phyloP scores from a whole-genome alignment of 2,329 filamentous ascomycete species.

The Fusarium redolens region DNA sequence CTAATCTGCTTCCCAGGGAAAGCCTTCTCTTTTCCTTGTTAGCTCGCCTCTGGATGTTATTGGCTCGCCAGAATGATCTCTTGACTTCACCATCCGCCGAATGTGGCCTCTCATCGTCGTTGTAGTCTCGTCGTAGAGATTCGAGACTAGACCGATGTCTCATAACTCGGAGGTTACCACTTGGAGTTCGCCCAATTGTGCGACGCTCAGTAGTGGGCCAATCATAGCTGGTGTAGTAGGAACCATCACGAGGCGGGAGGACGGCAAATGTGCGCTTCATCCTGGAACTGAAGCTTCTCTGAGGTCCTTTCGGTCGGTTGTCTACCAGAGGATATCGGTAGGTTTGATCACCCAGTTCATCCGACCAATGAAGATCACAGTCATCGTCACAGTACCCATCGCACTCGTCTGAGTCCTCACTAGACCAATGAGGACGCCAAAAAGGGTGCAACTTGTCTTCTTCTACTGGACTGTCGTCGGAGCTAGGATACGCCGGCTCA shows the following conservation, averaged over 20 bases:
- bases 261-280: constrained; percentile 72
- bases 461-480: constrained; percentile 61
- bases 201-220: constrained; percentile 61
- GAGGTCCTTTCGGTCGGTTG: constrained; percentile 58
- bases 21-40: constrained; percentile 48
- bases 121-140: constrained; percentile 49
- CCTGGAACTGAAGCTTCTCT: constrained; percentile 62
- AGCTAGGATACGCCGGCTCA: constrained; percentile 54
- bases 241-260: constrained; percentile 60
- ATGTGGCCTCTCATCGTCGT: constrained; percentile 50
- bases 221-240: constrained; percentile 46
- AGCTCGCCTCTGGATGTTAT: constrained; percentile 43
- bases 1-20: constrained; percentile 61
- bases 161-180: constrained; percentile 70
- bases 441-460: constrained; percentile 68
- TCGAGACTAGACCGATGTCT: constrained; percentile 62
- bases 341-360: constrained; percentile 54
- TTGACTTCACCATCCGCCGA: constrained; percentile 45
- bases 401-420: constrained; percentile 45
- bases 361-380: constrained; percentile 37
- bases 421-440: constrained; percentile 67
- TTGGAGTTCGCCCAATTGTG: constrained; percentile 68
- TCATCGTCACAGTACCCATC: constrained; percentile 49
- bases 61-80: constrained; percentile 49
- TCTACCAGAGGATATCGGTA: constrained; percentile 62